phyloP scores from a whole-genome alignment of 2,329 filamentous ascomycete species.

The Cyphellophora attinorum region DNA sequence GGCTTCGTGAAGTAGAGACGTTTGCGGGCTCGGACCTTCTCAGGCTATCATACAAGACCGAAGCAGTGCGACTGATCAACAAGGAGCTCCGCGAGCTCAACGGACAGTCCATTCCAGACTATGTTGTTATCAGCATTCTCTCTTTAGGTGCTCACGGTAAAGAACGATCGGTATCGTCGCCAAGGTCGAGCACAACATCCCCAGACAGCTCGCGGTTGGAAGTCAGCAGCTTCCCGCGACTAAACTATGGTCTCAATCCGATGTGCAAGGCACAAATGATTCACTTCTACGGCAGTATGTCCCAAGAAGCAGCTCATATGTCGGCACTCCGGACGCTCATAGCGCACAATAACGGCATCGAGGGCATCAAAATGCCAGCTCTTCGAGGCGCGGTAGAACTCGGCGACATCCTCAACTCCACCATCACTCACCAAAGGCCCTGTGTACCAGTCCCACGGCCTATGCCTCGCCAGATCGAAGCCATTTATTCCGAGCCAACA shows the following conservation, averaged over 20 bases:
- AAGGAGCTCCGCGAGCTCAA: slow-evolving; percentile 5
- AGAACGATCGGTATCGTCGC: not conserved
- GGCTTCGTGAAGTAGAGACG: slow-evolving; percentile 5
- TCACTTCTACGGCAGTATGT: slow-evolving; percentile 12
- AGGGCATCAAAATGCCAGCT: not conserved
- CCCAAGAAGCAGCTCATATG: slow-evolving; percentile 5
- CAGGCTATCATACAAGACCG: slow-evolving; percentile 9
- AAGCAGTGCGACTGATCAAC: slow-evolving; percentile 12
- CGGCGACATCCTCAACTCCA: not conserved
- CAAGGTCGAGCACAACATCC: not conserved
- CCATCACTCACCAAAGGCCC: not conserved
- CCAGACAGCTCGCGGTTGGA: too few species aligned
- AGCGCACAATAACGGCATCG: not conserved
- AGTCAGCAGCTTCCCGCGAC: too few species aligned
- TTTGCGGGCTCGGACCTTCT: slow-evolving; percentile 7
- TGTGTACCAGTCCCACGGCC: not conserved
- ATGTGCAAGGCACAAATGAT: slow-evolving; percentile 8
- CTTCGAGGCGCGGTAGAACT: not conserved
- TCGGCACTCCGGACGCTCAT: not conserved
- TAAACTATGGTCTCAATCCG: too few species aligned
- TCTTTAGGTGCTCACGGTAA: slow-evolving; percentile 9
- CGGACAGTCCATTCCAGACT: slow-evolving; percentile 6
- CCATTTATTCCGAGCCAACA: not conserved
- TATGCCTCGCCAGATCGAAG: not conserved
- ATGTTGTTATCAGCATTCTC: slow-evolving; percentile 10